These are phyloP conservation scores for Abrus pulchellus DNA, from an alignment of 306 rosid genomes.

Conservation along the genomic window DNA sequence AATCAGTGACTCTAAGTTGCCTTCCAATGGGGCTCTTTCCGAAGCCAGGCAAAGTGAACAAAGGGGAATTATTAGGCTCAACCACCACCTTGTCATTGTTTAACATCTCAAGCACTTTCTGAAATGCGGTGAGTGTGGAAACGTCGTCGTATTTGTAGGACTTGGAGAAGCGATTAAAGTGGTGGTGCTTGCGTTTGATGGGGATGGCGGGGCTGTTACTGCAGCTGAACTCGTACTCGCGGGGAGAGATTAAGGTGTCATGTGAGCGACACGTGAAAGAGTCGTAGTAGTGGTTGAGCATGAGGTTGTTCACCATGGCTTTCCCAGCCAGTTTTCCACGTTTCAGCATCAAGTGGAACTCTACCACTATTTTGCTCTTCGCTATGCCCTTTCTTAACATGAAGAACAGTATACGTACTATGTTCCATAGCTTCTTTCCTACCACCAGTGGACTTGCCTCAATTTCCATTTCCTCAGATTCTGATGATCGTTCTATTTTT, in stretches of 20 bases:
- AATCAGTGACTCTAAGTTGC: slow-evolving; percentile 85
- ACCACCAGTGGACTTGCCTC: slow-evolving; percentile 58
- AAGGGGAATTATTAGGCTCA: slow-evolving; percentile 62
- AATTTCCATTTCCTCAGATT: slow-evolving; percentile 64
- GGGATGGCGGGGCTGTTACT: slow-evolving; percentile 78
- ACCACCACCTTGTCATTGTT: slow-evolving; percentile 38
- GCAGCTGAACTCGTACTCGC: slow-evolving; percentile 95
- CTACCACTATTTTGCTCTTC: slow-evolving; percentile 68
- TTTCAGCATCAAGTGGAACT: slow-evolving; percentile 66
- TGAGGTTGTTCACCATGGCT: slow-evolving; percentile 62
- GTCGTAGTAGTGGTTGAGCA: slow-evolving; percentile 58
- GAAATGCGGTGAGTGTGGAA: slow-evolving; percentile 58
- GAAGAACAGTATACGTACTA: slow-evolving; percentile 64
- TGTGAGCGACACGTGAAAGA: slow-evolving; percentile 70
- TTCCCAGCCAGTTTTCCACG: slow-evolving; percentile 79
- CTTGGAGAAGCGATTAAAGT: slow-evolving; percentile 45
- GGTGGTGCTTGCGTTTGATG: slow-evolving; percentile 48
- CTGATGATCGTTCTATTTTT: too few species aligned
- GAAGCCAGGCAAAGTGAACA: slow-evolving; percentile 72
- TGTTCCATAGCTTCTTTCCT: slow-evolving; percentile 80
- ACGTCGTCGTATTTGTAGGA: slow-evolving; percentile 64
- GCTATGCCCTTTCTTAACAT: slow-evolving; percentile 79
- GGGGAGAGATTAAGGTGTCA: slow-evolving; percentile 67
- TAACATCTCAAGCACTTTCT: slow-evolving; percentile 70
- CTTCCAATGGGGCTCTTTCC: slow-evolving; percentile 78